Percentiles rank a stretch among this genome's conserved stretches.
phyloP scores from a whole-genome alignment of 148 eudicot genomes.

The Rhododendron williamsianum region DNA sequence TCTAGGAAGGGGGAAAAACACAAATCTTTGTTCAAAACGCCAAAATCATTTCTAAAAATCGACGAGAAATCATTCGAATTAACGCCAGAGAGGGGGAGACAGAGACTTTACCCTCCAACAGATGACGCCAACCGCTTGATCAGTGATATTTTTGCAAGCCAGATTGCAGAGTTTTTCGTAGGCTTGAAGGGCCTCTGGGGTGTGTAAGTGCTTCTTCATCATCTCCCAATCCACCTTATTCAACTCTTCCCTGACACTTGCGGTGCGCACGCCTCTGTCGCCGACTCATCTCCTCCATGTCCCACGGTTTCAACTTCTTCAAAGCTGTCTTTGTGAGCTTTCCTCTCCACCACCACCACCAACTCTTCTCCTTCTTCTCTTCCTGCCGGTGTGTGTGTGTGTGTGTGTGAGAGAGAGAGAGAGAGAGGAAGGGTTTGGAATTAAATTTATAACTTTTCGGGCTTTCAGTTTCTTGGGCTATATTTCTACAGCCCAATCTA shows the following conservation, averaged over 20 bases:
- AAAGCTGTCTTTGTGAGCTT: neutral
- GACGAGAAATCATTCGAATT: too few species aligned
- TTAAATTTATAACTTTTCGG: too few species aligned
- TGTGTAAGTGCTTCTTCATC: neutral
- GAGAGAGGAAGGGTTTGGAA: too few species aligned
- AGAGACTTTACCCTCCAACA: neutral
- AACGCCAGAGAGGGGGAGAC: neutral
- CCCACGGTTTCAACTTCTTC: slow-evolving; percentile 3
- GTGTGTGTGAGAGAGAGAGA: too few species aligned
- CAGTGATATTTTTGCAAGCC: neutral
- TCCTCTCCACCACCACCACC: neutral
- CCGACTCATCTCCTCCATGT: neutral
- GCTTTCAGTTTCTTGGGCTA: too few species aligned
- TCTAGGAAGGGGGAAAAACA: too few species aligned
- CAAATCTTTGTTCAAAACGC: too few species aligned
- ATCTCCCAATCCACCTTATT: neutral
- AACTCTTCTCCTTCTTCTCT: too few species aligned
- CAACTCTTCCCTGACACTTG: neutral
- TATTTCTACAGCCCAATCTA: too few species aligned
- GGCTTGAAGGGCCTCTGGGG: neutral
- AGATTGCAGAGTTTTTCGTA: neutral
- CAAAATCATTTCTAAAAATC: too few species aligned
- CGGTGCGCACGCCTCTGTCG: neutral
- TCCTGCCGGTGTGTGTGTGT: too few species aligned
- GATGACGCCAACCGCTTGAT: neutral